Conservation (phyloP, 73 alveolate genomes). For the Paramecium bursaria region DNA sequence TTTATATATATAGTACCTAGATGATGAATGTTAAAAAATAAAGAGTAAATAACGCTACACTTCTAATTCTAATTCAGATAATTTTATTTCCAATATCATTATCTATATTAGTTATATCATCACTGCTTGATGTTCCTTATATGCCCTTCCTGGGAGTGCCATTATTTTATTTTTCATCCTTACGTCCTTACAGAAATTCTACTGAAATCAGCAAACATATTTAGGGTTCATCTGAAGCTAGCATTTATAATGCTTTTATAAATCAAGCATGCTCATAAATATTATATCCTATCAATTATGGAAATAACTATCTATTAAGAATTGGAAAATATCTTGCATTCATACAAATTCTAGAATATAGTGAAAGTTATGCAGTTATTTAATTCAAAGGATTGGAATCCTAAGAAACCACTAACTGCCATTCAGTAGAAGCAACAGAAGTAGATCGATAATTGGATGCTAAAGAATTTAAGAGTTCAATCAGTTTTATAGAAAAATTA, state of each 20-base stretch:
- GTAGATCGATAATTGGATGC: conserved; percentile 62
- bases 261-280: conserved; percentile 5
- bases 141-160: conserved; percentile 68
- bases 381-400: conserved; percentile 70
- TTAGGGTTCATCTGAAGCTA: conserved; percentile 27
- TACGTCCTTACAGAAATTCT: conserved; percentile 55
- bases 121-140: conserved; percentile 58
- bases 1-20: neutral
- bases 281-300: neutral
- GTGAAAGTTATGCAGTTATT: conserved; percentile 56
- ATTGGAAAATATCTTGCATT: conserved; percentile 64
- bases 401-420: conserved; percentile 68
- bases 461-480: conserved; percentile 19
- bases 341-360: conserved; percentile 55
- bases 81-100: conserved; percentile 14
- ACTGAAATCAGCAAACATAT: conserved; percentile 21
- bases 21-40: conserved; percentile 32
- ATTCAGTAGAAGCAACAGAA: conserved; percentile 65
- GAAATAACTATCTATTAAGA: conserved; percentile 60
- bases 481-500: neutral
- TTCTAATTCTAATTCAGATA: neutral
- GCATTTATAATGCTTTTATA: conserved; percentile 32
- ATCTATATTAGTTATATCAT: neutral
- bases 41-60: conserved; percentile 2
- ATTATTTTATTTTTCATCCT: conserved; percentile 30